Percentiles rank a stretch among this genome's conserved stretches.
Conservation (phyloP, 2,329 filamentous ascomycete species). For the Ceratocystis alfenasii region DNA sequence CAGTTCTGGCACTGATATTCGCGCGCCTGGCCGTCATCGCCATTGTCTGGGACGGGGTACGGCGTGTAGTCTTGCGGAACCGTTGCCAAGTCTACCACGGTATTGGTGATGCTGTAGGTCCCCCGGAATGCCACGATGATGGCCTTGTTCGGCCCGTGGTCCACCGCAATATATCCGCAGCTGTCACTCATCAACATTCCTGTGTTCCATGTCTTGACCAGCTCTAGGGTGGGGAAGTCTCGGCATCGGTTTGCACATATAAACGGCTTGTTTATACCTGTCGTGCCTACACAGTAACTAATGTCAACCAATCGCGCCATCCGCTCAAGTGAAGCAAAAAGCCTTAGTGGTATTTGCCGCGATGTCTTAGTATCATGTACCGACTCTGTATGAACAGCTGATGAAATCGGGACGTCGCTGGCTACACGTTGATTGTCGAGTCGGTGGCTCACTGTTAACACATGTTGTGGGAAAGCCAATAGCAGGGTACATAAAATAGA, state of each 20-base stretch:
- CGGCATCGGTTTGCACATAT: slow-evolving; percentile 70
- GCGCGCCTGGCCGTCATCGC: slow-evolving; percentile 24
- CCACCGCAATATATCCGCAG: slow-evolving; percentile 87
- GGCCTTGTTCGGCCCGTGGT: slow-evolving; percentile 42
- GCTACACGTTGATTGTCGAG: slow-evolving; percentile 4
- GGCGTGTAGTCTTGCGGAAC: slow-evolving; percentile 83
- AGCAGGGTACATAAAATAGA: slow-evolving; percentile 10
- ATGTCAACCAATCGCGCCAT: slow-evolving; percentile 88
- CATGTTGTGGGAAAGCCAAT: slow-evolving; percentile 7
- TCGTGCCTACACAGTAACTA: slow-evolving; percentile 78
- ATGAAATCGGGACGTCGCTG: background rate
- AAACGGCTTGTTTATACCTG: slow-evolving; percentile 75
- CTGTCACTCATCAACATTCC: slow-evolving; percentile 77
- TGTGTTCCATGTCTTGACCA: slow-evolving; percentile 82
- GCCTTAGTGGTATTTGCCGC: slow-evolving; percentile 34
- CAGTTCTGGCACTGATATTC: slow-evolving; percentile 63
- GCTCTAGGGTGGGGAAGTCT: slow-evolving; percentile 68
- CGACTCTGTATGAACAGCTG: background rate
- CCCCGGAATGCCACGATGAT: slow-evolving; percentile 86
- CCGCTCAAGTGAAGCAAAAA: slow-evolving; percentile 78
- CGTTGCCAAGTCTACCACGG: slow-evolving; percentile 79
- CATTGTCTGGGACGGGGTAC: slow-evolving; percentile 52
- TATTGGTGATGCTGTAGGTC: slow-evolving; percentile 87
- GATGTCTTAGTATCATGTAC: background rate
- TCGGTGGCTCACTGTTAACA: slow-evolving; percentile 4